These are phyloP conservation scores for Aspergillus eucalypticola DNA, from an alignment of 2,329 filamentous ascomycete species.

Conservation along the genomic window DNA sequence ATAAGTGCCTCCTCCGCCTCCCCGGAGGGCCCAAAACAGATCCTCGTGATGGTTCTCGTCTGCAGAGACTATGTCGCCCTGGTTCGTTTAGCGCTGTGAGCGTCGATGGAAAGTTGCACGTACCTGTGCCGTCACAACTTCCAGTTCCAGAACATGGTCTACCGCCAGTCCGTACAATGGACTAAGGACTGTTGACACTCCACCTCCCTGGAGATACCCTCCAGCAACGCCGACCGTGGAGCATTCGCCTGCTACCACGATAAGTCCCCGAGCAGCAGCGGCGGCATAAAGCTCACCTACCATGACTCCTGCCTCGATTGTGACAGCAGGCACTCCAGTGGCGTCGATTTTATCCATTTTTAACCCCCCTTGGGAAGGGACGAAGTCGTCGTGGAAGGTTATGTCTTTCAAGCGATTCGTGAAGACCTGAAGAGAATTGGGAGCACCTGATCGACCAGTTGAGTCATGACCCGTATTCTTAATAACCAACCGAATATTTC, in stretches of 20 bases:
- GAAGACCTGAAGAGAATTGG: slow-evolving; percentile 33
- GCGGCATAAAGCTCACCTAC: slow-evolving; percentile 10
- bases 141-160: slow-evolving; percentile 52
- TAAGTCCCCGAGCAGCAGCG: neutral
- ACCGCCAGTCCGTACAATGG: slow-evolving; percentile 53
- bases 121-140: slow-evolving; percentile 49
- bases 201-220: slow-evolving; percentile 45
- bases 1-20: slow-evolving; percentile 36
- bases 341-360: too few species aligned
- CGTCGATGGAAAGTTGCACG: neutral
- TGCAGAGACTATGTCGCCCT: slow-evolving; percentile 48
- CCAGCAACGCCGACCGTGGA: slow-evolving; percentile 27
- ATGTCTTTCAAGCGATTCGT: slow-evolving; percentile 21
- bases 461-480: slow-evolving; percentile 23
- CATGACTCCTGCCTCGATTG: slow-evolving; percentile 13
- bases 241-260: slow-evolving; percentile 12
- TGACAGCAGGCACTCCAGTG: neutral
- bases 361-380: neutral
- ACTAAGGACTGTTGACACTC: slow-evolving; percentile 45
- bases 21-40: slow-evolving; percentile 48
- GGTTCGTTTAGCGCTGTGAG: neutral
- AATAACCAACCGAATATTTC: slow-evolving; percentile 18
- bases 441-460: slow-evolving; percentile 28
- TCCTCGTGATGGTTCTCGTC: slow-evolving; percentile 47
- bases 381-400: slow-evolving; percentile 7